Conservation (phyloP, 345 rosid species). For the Linum lewisii region DNA sequence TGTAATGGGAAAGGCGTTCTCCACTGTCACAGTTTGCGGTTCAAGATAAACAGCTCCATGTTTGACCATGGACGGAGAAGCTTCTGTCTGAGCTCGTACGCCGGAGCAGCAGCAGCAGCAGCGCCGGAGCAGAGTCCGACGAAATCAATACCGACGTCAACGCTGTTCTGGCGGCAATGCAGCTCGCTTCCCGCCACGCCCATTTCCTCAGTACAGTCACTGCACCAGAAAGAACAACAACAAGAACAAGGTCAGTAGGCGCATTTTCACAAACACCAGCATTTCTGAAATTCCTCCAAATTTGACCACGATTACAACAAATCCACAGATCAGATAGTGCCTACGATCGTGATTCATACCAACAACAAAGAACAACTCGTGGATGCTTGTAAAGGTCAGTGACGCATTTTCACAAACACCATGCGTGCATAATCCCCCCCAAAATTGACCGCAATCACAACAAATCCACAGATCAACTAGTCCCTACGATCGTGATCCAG, state of each 20-base stretch:
- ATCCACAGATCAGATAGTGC: constrained; percentile 17
- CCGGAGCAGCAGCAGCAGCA: too few relatives aligned
- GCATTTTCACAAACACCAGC: background rate
- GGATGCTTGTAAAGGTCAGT: background rate
- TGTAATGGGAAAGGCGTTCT: constrained; percentile 42
- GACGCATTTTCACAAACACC: background rate
- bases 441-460: constrained; percentile 25
- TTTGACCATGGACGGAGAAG: constrained; percentile 52
- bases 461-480: constrained; percentile 32
- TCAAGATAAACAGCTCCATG: constrained; percentile 11
- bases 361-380: constrained; percentile 9
- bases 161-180: background rate
- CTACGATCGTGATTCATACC: constrained; percentile 28
- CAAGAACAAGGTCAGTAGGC: background rate
- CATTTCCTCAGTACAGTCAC: background rate
- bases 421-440: background rate
- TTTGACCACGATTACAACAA: constrained; percentile 33
- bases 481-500: constrained; percentile 25
- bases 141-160: background rate
- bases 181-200: background rate
- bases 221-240: background rate
- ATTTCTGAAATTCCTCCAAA: background rate
- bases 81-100: constrained; percentile 45
- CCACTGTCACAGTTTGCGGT: constrained; percentile 36
- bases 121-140: constrained; percentile 34